phyloP scores from a whole-genome alignment of 495 filamentous ascomycete species.

The Annulohypoxylon maeteangense region DNA sequence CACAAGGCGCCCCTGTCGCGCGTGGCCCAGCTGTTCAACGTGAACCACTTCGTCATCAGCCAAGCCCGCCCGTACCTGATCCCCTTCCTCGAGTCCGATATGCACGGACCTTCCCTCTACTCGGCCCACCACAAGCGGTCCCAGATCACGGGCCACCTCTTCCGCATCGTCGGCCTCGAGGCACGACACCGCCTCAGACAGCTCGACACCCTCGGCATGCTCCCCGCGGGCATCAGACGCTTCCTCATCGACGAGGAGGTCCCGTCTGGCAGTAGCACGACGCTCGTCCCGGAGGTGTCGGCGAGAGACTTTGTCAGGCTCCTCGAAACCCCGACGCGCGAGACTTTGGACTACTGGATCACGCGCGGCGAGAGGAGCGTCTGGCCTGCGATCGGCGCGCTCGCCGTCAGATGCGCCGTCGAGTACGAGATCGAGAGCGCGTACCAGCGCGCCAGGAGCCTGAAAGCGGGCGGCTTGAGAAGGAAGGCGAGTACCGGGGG shows the following conservation, averaged over 20 bases:
- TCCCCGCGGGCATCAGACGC: constrained; percentile 75
- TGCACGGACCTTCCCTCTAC: constrained; percentile 75
- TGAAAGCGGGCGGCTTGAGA: constrained; percentile 59
- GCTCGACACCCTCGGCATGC: constrained; percentile 77
- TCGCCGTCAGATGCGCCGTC: constrained; percentile 84
- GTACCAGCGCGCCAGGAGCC: constrained; percentile 79
- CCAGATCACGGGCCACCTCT: constrained; percentile 69
- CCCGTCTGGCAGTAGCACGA: constrained; percentile 77
- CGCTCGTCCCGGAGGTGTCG: constrained; percentile 82
- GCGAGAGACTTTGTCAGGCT: constrained; percentile 76
- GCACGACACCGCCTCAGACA: constrained; percentile 84
- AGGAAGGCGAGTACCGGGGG: constrained; percentile 51
- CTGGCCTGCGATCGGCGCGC: constrained; percentile 88
- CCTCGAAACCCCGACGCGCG: constrained; percentile 80
- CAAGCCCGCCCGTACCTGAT: constrained; percentile 82
- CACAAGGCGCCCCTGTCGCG: constrained; percentile 83
- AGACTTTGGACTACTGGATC: constrained; percentile 86
- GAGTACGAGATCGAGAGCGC: constrained; percentile 87
- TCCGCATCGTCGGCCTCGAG: constrained; percentile 77
- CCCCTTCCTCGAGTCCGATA: constrained; percentile 85
- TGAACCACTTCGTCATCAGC: constrained; percentile 87
- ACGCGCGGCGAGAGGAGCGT: constrained; percentile 84
- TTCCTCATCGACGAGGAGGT: constrained; percentile 90
- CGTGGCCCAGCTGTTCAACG: constrained; percentile 92
- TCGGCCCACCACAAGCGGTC: constrained; percentile 67